Evolutionary conservation across 2,329 filamentous ascomycete species (phyloP).

Genomic region (Kalmusia sp.): DNA sequence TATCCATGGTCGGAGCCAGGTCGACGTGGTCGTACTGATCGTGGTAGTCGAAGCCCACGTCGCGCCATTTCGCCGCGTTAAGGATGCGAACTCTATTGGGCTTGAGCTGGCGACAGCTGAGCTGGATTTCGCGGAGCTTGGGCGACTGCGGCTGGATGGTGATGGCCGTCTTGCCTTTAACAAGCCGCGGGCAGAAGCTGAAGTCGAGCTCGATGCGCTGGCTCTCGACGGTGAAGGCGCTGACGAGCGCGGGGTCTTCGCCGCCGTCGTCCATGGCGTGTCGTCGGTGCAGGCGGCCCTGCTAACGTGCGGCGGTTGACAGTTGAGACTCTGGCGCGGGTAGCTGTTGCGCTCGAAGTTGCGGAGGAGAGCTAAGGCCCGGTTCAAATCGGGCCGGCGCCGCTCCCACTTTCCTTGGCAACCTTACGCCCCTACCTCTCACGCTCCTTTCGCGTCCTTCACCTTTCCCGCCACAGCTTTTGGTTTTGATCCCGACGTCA

Average conservation of each 20-base stretch:
- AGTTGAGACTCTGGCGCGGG: conserved; percentile 4
- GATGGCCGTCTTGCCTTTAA: conserved; percentile 83
- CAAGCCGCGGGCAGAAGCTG: conserved; percentile 76
- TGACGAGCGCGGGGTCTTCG: conserved; percentile 40
- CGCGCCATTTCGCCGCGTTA: too few relatives aligned
- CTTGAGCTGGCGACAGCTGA: conserved; percentile 70
- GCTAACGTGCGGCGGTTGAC: conserved; percentile 21
- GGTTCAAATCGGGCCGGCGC: background rate
- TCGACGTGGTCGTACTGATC: conserved; percentile 74
- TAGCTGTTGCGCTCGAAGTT: conserved; percentile 1
- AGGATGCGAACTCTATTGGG: conserved; percentile 60
- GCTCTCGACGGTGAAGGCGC: conserved; percentile 69
- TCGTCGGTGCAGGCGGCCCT: conserved; percentile 40
- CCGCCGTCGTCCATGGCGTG: conserved; percentile 36
- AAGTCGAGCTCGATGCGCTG: conserved; percentile 91
- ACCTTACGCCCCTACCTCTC: background rate
- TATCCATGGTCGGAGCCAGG: conserved; percentile 67
- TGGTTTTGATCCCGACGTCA: too few relatives aligned
- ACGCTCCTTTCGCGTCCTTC: background rate
- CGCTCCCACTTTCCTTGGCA: background rate
- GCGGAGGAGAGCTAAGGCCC: background rate
- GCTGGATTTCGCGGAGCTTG: conserved; percentile 61
- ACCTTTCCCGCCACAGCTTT: too few relatives aligned
- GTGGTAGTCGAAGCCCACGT: conserved; percentile 50
- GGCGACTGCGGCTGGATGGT: conserved; percentile 71